Evolutionary conservation across 2,329 filamentous ascomycete genomes (phyloP).

Genomic region (Dactylonectria estremocensis): DNA sequence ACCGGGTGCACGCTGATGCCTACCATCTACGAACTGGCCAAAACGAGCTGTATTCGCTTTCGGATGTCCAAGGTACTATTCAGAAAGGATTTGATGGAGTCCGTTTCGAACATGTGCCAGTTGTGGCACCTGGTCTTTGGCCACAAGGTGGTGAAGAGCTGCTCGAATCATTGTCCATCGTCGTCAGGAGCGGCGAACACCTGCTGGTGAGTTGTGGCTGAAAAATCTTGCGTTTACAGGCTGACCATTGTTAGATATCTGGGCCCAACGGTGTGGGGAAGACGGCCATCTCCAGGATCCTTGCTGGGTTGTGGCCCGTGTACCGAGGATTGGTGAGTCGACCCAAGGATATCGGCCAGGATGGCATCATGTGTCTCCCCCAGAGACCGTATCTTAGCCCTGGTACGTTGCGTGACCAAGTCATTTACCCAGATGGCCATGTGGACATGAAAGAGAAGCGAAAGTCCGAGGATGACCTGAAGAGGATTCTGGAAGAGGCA

Average conservation of each 20-base stretch:
- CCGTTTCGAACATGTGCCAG: slow-evolving; percentile 90
- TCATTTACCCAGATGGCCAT: slow-evolving; percentile 97
- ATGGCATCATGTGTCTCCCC: slow-evolving; percentile 98
- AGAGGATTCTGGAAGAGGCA: slow-evolving; percentile 84
- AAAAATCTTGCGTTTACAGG: background rate
- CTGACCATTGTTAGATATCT: slow-evolving; percentile 73
- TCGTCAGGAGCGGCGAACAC: slow-evolving; percentile 92
- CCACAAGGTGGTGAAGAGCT: slow-evolving; percentile 94
- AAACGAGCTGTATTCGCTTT: slow-evolving; percentile 88
- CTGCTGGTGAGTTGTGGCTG: slow-evolving; percentile 71
- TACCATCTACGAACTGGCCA: slow-evolving; percentile 80
- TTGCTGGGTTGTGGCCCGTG: slow-evolving; percentile 95
- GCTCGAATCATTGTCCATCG: slow-evolving; percentile 88
- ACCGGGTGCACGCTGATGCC: slow-evolving; percentile 91
- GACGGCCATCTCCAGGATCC: slow-evolving; percentile 86
- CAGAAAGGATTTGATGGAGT: slow-evolving; percentile 97
- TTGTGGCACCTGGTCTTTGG: slow-evolving; percentile 90
- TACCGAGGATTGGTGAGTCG: slow-evolving; percentile 94
- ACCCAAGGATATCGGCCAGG: slow-evolving; percentile 83
- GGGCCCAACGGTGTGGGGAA: slow-evolving; percentile 97
- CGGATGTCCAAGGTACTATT: slow-evolving; percentile 92
- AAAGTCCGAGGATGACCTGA: slow-evolving; percentile 83
- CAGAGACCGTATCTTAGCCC: slow-evolving; percentile 94
- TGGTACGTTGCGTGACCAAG: slow-evolving; percentile 94
- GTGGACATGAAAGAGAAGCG: slow-evolving; percentile 91